A percentile compares a stretch with the other conserved stretches of the same genome.
Conservation (phyloP, 768 basidiomycete species). For the Sarcodon aspratus region DNA sequence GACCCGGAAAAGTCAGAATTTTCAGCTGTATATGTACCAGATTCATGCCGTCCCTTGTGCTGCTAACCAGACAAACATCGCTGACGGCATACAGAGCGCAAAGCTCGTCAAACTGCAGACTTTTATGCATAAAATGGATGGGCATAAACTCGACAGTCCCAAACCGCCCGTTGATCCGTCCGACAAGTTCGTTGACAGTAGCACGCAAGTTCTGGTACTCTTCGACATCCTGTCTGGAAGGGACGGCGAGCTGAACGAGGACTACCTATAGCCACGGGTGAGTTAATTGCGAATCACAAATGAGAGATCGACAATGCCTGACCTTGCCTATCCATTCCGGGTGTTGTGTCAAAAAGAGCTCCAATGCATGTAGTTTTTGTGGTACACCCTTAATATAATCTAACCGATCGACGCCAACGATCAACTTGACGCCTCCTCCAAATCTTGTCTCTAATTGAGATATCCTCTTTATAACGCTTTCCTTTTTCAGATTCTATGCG, state of each 20-base stretch:
- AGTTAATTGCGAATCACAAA: not conserved
- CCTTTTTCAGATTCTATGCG: conserved; percentile 64
- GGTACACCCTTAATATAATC: conserved; percentile 99
- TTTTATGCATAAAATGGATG: conserved; percentile 99
- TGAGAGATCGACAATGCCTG: conserved; percentile 4
- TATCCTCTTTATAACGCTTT: conserved; percentile 73
- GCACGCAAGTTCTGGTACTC: conserved; percentile 97
- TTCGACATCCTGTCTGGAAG: conserved; percentile 96
- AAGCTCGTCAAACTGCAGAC: conserved; percentile 84
- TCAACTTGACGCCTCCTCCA: conserved; percentile 80
- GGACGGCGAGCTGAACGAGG: conserved; percentile 92
- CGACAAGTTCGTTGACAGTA: conserved; percentile 95
- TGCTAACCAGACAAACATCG: conserved; percentile 92
- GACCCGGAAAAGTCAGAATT: not conserved
- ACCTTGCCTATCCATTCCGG: conserved; percentile 99
- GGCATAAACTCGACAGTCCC: conserved; percentile 99
- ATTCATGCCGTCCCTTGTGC: conserved; percentile 98
- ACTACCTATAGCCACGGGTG: conserved; percentile 50
- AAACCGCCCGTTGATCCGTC: conserved; percentile 96
- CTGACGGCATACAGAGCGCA: conserved; percentile 96
- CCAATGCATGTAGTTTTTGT: conserved; percentile 93
- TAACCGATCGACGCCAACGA: conserved; percentile 95
- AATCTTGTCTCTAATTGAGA: conserved; percentile 80
- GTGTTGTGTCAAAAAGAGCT: conserved; percentile 93
- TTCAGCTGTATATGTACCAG: conserved; percentile 46